Evolutionary conservation across 2,329 filamentous ascomycete genomes (phyloP).

Genomic region (Orbilia blumenaviensis): DNA sequence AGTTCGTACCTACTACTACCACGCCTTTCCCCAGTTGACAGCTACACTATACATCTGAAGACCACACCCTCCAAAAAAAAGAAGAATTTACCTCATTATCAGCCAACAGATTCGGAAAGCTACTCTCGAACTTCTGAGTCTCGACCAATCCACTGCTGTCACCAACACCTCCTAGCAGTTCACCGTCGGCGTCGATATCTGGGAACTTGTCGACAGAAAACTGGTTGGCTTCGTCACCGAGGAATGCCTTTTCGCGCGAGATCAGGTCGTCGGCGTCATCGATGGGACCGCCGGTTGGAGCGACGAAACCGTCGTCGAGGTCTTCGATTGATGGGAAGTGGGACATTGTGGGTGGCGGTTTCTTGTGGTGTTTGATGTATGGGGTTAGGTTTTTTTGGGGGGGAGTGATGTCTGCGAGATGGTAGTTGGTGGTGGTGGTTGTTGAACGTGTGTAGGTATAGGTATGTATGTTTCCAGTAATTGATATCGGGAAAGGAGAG

Average conservation of each 20-base stretch:
- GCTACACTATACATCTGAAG: too few relatives aligned
- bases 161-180: constrained; percentile 74
- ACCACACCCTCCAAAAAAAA: too few relatives aligned
- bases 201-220: constrained; percentile 69
- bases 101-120: constrained; percentile 84
- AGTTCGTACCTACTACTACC: too few relatives aligned
- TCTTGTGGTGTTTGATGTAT: not conserved
- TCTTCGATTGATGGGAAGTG: constrained; percentile 84
- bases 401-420: constrained; percentile 3
- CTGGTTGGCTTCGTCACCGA: constrained; percentile 92
- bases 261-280: constrained; percentile 81
- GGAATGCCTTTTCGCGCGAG: constrained; percentile 84
- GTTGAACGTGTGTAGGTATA: not conserved
- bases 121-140: constrained; percentile 75
- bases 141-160: constrained; percentile 60
- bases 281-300: constrained; percentile 63
- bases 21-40: too few relatives aligned
- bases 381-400: not conserved
- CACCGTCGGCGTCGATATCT: constrained; percentile 67
- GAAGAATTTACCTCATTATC: constrained; percentile 58
- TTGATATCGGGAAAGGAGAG: too few relatives aligned
- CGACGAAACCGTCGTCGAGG: constrained; percentile 68
- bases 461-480: too few relatives aligned
- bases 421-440: constrained; percentile 1
- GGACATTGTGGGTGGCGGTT: constrained; percentile 67